Percentiles rank a stretch among this genome's conserved stretches.
These are phyloP conservation scores for Gaeumannomyces sp. DNA, from an alignment of 2,329 filamentous ascomycete species.

Conservation along the genomic window DNA sequence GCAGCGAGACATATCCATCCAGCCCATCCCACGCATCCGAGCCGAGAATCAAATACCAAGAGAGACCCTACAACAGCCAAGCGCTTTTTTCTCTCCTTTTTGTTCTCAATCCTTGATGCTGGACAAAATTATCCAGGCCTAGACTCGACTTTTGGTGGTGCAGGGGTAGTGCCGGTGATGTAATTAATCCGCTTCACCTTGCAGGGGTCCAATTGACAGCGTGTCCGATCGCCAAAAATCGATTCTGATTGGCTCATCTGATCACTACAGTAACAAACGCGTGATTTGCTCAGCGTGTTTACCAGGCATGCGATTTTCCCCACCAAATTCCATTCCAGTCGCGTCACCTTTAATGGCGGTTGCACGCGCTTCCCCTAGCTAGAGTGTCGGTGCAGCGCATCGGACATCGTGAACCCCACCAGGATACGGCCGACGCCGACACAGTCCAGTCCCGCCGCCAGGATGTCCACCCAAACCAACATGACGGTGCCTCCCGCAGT, in stretches of 20 bases:
- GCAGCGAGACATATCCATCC: no score
- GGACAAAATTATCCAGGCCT: no score
- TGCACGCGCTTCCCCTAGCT: neutral
- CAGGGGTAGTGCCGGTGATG: neutral
- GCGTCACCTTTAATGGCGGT: neutral
- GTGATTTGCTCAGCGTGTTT: neutral
- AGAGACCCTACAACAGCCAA: no score
- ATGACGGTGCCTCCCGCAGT: constrained; percentile 49
- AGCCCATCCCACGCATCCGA: no score
- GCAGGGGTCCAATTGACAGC: no score
- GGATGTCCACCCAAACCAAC: constrained; percentile 31
- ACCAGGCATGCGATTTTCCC: neutral
- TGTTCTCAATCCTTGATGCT: no score
- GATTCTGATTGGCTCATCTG: neutral
- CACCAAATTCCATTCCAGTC: neutral
- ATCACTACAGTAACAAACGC: constrained; percentile 3
- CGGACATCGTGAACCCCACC: neutral
- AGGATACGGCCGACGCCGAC: neutral
- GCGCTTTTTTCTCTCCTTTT: no score
- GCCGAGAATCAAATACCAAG: no score
- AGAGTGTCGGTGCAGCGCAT: neutral
- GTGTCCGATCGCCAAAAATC: neutral
- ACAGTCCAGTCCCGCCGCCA: constrained; percentile 12
- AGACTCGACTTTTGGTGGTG: neutral
- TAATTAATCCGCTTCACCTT: neutral